Conservation (phyloP, 1,284 basidiomycete genomes). For the Ceratobasidium sp. region DNA sequence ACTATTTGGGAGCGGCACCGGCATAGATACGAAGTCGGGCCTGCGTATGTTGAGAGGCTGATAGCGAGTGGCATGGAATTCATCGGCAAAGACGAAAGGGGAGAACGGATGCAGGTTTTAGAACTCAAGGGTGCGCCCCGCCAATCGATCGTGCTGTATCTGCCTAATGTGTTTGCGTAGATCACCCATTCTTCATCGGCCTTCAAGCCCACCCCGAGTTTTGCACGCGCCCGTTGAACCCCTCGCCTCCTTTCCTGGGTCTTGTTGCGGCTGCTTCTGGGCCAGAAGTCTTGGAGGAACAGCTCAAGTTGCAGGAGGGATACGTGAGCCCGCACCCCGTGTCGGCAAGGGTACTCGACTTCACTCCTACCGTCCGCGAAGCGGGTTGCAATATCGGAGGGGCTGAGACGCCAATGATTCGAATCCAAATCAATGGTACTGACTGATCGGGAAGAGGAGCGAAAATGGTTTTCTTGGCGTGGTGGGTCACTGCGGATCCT, state of each 20-base stretch:
- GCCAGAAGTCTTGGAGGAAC: conserved; percentile 71
- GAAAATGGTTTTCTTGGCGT: no score
- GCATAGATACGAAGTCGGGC: conserved; percentile 98
- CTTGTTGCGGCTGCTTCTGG: conserved; percentile 90
- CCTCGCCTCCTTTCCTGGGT: conserved; percentile 96
- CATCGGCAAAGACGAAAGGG: conserved; percentile 92
- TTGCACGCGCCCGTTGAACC: conserved; percentile 98
- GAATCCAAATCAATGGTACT: neutral
- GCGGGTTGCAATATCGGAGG: conserved; percentile 39
- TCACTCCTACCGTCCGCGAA: conserved; percentile 21
- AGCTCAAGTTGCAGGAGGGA: conserved; percentile 72
- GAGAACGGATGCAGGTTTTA: conserved; percentile 97
- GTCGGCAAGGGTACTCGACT: conserved; percentile 19
- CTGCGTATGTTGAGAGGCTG: conserved; percentile 81
- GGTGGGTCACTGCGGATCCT: no score
- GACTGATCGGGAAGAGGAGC: no score
- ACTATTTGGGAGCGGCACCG: conserved; percentile 98
- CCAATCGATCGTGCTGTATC: neutral
- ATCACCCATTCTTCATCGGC: conserved; percentile 95
- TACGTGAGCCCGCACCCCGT: conserved; percentile 57
- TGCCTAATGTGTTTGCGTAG: conserved; percentile 57
- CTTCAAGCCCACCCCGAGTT: conserved; percentile 99
- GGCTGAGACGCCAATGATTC: conserved; percentile 25
- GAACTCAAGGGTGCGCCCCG: conserved; percentile 78
- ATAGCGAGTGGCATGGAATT: conserved; percentile 82